A percentile compares a stretch with the other conserved stretches of the same genome.
phyloP scores from a whole-genome alignment of 192 early-diverging fungal species.

The Phycomyces blakesleeanus region DNA sequence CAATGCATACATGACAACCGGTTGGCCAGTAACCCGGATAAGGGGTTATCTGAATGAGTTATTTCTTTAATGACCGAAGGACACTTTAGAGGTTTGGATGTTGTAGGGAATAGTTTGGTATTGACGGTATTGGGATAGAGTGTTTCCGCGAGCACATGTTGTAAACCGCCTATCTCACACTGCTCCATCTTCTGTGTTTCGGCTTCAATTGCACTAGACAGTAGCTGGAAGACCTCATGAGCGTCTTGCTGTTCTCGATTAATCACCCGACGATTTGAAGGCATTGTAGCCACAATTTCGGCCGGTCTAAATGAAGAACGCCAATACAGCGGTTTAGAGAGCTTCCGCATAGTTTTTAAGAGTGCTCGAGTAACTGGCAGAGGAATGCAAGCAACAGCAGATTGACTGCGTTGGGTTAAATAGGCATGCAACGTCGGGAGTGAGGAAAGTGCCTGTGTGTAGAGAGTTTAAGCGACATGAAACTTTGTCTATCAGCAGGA shows the following conservation, averaged over 20 bases:
- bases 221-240: constrained; percentile 79
- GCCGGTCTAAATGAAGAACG: constrained; percentile 53
- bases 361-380: constrained; percentile 19
- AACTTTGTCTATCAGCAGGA: neutral
- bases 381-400: neutral
- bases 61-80: neutral
- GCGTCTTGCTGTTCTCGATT: constrained; percentile 81
- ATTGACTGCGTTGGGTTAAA: neutral
- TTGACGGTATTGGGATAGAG: neutral
- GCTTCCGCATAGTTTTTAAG: constrained; percentile 15
- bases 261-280: constrained; percentile 49
- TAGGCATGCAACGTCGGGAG: constrained; percentile 11
- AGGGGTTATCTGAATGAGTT: constrained; percentile 48
- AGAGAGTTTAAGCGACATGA: neutral
- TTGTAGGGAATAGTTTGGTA: neutral
- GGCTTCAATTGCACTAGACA: constrained; percentile 67
- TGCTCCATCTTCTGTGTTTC: constrained; percentile 42
- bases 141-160: neutral
- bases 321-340: constrained; percentile 31
- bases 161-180: neutral
- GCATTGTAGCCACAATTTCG: constrained; percentile 57
- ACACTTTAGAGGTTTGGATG: neutral
- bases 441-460: constrained; percentile 15
- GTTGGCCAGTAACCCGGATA: constrained; percentile 72
- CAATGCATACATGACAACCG: constrained; percentile 76